A percentile compares a stretch with the other conserved stretches of the same genome.
Conservation (phyloP, 2,329 filamentous ascomycete species). For the Ophiostoma fasciatum region DNA sequence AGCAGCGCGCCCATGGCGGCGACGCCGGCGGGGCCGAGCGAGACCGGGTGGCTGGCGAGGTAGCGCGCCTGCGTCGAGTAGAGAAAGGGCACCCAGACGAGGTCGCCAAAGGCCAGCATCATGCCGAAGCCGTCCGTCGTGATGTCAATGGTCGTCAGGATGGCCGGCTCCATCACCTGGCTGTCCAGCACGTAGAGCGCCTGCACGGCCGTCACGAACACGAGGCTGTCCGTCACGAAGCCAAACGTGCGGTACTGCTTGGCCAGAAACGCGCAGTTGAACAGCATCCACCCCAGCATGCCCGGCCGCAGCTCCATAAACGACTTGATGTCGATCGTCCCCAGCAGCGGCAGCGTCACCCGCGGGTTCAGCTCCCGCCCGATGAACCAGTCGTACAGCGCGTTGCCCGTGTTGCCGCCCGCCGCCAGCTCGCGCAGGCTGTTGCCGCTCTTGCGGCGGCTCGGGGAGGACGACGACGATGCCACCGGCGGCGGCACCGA, state of each 20-base stretch:
- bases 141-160: constrained; percentile 89
- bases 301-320: constrained; percentile 88
- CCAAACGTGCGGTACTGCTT: constrained; percentile 80
- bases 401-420: constrained; percentile 69
- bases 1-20: constrained; percentile 52
- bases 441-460: too few species aligned
- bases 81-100: constrained; percentile 84
- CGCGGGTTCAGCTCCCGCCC: constrained; percentile 91
- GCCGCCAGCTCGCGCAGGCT: constrained; percentile 69
- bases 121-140: constrained; percentile 87
- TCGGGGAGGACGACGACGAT: constrained; percentile 27
- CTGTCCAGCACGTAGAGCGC: constrained; percentile 71
- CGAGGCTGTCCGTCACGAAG: constrained; percentile 70
- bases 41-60: constrained; percentile 64
- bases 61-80: constrained; percentile 80
- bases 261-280: constrained; percentile 72
- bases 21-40: constrained; percentile 57
- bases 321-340: constrained; percentile 78
- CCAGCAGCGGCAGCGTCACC: constrained; percentile 60
- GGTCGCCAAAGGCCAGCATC: constrained; percentile 87
- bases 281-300: constrained; percentile 73
- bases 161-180: constrained; percentile 73
- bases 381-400: constrained; percentile 93
- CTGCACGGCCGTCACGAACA: constrained; percentile 66
- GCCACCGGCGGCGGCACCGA: constrained; percentile 35